phyloP scores from a whole-genome alignment of 805 yeast species.

The Saccharomycopsis sp. region DNA sequence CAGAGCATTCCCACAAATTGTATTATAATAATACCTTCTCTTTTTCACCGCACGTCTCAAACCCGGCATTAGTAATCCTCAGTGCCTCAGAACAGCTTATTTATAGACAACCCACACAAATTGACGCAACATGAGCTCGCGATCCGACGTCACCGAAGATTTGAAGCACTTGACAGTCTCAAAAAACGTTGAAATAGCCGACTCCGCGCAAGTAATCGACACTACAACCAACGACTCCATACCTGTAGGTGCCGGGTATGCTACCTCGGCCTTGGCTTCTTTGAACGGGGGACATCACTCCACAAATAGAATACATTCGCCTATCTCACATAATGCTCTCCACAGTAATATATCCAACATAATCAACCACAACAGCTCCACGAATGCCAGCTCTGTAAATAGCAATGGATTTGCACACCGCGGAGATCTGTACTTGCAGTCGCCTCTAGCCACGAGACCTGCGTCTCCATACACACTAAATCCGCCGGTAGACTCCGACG shows the following conservation, averaged over 20 bases:
- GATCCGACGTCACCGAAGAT: background rate
- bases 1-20: background rate
- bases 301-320: constrained; percentile 1
- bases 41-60: background rate
- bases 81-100: background rate
- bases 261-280: constrained; percentile 11
- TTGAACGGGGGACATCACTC: constrained; percentile 8
- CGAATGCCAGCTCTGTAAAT: background rate
- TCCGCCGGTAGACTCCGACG: constrained; percentile 85
- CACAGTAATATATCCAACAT: background rate
- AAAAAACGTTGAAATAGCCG: background rate
- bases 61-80: background rate
- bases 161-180: background rate
- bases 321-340: background rate
- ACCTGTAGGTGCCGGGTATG: constrained; percentile 14
- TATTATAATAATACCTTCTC: no score
- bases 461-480: constrained; percentile 77
- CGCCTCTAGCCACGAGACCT: constrained; percentile 69
- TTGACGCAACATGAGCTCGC: background rate
- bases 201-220: no score
- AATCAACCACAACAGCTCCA: background rate
- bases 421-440: constrained; percentile 2
- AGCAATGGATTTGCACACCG: background rate
- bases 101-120: background rate
- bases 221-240: background rate